phyloP scores from a whole-genome alignment of 345 rosid genomes.

The Acer yangbiense region DNA sequence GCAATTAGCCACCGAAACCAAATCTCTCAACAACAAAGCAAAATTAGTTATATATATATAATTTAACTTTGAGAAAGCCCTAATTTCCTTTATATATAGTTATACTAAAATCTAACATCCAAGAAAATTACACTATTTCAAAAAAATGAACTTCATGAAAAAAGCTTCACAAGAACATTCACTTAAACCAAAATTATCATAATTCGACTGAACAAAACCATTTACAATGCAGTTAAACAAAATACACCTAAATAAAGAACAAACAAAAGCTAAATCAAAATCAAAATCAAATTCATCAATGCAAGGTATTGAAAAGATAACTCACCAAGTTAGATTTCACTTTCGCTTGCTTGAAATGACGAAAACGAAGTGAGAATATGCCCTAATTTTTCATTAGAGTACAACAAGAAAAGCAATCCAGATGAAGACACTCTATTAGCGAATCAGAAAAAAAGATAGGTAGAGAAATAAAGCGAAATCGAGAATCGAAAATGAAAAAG shows the following conservation, averaged over 20 bases:
- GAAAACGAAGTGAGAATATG: slow-evolving; percentile 10
- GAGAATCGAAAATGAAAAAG: neutral
- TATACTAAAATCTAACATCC: neutral
- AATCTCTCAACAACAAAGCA: neutral
- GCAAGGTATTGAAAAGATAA: neutral
- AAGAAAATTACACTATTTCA: neutral
- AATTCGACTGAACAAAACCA: too few relatives aligned
- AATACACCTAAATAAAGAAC: neutral
- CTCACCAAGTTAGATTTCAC: slow-evolving; percentile 31
- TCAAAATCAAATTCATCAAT: slow-evolving; percentile 1
- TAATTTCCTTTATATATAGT: neutral
- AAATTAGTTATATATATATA: neutral
- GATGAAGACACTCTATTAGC: slow-evolving; percentile 1
- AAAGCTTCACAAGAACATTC: neutral
- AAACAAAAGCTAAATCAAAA: neutral
- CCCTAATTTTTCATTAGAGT: slow-evolving; percentile 54
- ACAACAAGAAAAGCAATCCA: slow-evolving; percentile 3
- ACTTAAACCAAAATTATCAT: neutral
- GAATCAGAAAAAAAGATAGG: slow-evolving; percentile 9
- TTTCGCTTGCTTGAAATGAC: slow-evolving; percentile 10
- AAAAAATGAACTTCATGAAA: neutral
- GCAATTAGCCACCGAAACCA: slow-evolving; percentile 11
- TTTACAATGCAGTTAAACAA: neutral
- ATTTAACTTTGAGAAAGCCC: neutral
- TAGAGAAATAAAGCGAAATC: neutral